Evolutionary conservation across 2,329 filamentous ascomycete species (phyloP).

Genomic region (Nothophaeocryptopus gaeumannii): DNA sequence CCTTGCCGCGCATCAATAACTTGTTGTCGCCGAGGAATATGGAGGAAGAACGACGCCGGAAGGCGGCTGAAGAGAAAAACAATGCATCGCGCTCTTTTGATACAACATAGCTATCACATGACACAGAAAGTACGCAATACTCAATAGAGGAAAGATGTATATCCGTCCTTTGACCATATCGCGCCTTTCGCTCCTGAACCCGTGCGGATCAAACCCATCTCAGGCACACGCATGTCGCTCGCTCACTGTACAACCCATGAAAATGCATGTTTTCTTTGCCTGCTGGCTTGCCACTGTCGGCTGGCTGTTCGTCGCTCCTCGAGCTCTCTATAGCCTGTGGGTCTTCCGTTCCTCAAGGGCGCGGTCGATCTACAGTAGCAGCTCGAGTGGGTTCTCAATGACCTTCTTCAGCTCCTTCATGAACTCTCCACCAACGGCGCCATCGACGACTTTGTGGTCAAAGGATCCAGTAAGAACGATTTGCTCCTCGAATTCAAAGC

Average conservation of each 20-base stretch:
- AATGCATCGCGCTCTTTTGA: conserved; percentile 17
- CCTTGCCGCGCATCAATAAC: too few relatives aligned
- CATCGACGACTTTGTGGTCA: conserved; percentile 98
- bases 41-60: not conserved
- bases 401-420: conserved; percentile 96
- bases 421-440: conserved; percentile 94
- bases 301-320: conserved; percentile 5
- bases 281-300: conserved; percentile 1
- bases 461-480: conserved; percentile 93
- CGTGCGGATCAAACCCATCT: conserved; percentile 3
- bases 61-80: conserved; percentile 1
- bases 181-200: too few relatives aligned
- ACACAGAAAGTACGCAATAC: too few relatives aligned
- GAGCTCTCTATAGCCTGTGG: conserved; percentile 14
- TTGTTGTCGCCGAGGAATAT: too few relatives aligned
- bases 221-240: conserved; percentile 7
- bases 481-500: conserved; percentile 91
- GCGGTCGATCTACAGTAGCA: conserved; percentile 66
- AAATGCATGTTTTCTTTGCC: conserved; percentile 11
- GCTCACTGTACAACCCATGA: conserved; percentile 24
- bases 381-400: conserved; percentile 92
- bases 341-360: not conserved
- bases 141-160: too few relatives aligned
- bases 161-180: too few relatives aligned
- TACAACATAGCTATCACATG: conserved; percentile 15